A percentile compares a stretch with the other conserved stretches of the same genome.
Evolutionary conservation across 1,284 basidiomycete genomes (phyloP).

Genomic region (Neonothopanus nambi): DNA sequence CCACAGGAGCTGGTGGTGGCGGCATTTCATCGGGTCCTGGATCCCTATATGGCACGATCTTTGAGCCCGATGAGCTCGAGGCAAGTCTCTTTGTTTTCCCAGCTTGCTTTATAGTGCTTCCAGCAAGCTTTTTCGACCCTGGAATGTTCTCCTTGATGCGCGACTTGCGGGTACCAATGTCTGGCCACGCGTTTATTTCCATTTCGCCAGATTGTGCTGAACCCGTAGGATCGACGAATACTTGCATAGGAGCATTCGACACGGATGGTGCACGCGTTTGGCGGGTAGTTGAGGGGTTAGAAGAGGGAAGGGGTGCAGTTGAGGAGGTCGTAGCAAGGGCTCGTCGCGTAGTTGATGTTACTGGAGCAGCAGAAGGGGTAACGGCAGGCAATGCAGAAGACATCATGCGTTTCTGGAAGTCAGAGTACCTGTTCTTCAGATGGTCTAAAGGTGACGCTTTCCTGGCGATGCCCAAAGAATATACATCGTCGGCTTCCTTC

Average conservation of each 20-base stretch:
- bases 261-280: constrained; percentile 20
- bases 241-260: constrained; percentile 59
- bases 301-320: constrained; percentile 28
- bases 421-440: constrained; percentile 71
- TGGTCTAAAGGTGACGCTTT: constrained; percentile 75
- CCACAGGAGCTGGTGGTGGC: constrained; percentile 28
- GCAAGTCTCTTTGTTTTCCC: constrained; percentile 53
- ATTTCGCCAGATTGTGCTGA: constrained; percentile 43
- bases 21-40: constrained; percentile 41
- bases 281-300: constrained; percentile 22
- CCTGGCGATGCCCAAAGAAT: constrained; percentile 83
- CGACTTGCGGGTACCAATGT: constrained; percentile 71
- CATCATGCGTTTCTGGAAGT: constrained; percentile 86
- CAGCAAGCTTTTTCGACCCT: constrained; percentile 64
- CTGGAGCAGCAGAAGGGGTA: constrained; percentile 29
- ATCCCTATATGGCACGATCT: constrained; percentile 59
- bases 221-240: constrained; percentile 71
- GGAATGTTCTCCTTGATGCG: constrained; percentile 75
- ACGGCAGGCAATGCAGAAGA: constrained; percentile 38
- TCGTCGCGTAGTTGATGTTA: constrained; percentile 31
- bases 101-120: constrained; percentile 62
- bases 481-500: constrained; percentile 85
- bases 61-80: constrained; percentile 41
- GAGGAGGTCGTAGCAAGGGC: constrained; percentile 36
- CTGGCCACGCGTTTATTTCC: constrained; percentile 55